phyloP scores from a whole-genome alignment of 176 grass and related monocot species.

The Paspalum notatum region DNA sequence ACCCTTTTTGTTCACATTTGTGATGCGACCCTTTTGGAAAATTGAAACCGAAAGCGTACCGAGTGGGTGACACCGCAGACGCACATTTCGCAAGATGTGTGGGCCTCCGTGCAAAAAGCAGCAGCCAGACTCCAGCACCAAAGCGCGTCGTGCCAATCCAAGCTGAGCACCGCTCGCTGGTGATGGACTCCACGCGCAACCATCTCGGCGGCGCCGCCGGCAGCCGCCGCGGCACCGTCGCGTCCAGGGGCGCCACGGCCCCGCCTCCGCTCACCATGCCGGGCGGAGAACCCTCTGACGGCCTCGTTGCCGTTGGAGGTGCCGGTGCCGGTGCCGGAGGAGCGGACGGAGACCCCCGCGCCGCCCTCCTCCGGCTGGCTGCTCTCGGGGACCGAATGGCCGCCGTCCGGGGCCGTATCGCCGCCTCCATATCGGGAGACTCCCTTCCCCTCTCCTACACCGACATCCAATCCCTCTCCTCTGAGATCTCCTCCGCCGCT shows the following conservation, averaged over 20 bases:
- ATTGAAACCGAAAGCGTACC: too few species aligned
- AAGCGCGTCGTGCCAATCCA: constrained; percentile 33
- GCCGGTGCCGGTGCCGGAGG: constrained; percentile 17
- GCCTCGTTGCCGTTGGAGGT: neutral
- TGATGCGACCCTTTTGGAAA: too few species aligned
- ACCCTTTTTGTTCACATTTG: neutral
- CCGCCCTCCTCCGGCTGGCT: constrained; percentile 38
- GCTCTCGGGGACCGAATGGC: constrained; percentile 54
- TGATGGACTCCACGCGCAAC: constrained; percentile 27
- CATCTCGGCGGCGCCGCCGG: constrained; percentile 26
- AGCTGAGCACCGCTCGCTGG: constrained; percentile 16
- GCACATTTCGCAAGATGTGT: too few species aligned
- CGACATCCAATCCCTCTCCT: constrained; percentile 71
- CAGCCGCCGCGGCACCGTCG: neutral
- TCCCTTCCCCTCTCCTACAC: constrained; percentile 38
- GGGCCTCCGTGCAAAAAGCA: neutral
- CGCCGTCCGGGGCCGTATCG: constrained; percentile 45
- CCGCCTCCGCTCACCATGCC: neutral
- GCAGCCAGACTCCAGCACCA: neutral
- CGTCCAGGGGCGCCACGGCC: neutral
- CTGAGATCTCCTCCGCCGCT: constrained; percentile 77
- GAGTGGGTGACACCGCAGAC: too few species aligned
- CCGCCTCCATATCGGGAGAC: constrained; percentile 51
- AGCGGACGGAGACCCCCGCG: constrained; percentile 35
- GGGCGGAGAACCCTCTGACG: neutral